Base-by-base conservation (phyloP, 1,139 yeast species). In the Hemisphaericaspora xylanilytica region DNA sequence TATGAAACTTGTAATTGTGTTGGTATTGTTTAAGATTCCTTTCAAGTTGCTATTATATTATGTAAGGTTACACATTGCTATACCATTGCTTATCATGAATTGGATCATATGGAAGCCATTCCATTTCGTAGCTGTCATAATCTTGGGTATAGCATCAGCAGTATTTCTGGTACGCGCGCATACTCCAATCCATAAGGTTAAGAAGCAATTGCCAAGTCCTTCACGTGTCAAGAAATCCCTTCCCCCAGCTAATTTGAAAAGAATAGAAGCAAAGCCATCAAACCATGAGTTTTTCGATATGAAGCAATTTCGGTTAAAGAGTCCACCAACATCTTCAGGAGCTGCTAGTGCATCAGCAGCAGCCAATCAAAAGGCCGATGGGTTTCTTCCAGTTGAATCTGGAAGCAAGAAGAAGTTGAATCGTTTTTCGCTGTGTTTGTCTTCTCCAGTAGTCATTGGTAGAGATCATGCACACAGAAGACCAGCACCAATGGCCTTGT, bases 1-100 rank as follows among this genome's bases (percentile, higher is more conserved):
- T 21, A 32, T 46, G 3, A 42, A 38, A 26, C 35, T 37, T 25
- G 39, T 50, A 24, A 13, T 41, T 3, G 21, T 50, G 5, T 38
- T 51, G 26, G 32, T 56, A 3, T 35, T 39, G 17, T 27, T 52
- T 13, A 42, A 40, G 27, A 37, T 59, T 8, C 65, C 63, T 1
- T 37, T 49, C 26, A 48, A 49, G 36, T 20, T 48, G 14, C 13
- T 48, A 3, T 38, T 51, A 17, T 38, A 50, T 15, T 49, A 49
- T 37, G 26, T 57, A 10, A 51, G 49, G 20, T 28, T 51, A 7
- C 21, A 47, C 16, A 36, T 56, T 14, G 51, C 53, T 29, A 28
- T 58, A 16, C 63, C 64, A 11, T 18, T 27, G 12, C 18, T 38
- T 14, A 9, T 43, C 5, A 5, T 43, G 2, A 33, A 30, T 16